Conservation (phyloP, 2,329 filamentous ascomycete genomes). For the Fusarium caatingaense region DNA sequence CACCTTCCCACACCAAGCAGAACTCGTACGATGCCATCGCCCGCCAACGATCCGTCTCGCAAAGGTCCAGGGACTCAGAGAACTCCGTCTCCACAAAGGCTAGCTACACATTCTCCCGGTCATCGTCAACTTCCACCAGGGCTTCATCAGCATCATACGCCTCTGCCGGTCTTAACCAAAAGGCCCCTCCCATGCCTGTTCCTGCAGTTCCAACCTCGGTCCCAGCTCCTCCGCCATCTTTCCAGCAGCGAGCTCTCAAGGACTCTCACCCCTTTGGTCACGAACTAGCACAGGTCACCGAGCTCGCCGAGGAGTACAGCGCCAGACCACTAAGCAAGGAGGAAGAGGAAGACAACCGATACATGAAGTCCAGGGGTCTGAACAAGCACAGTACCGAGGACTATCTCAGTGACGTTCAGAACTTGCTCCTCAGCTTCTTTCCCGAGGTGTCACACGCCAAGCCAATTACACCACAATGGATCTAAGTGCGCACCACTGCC, state of each 20-base stretch:
- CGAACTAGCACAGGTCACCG: conserved; percentile 91
- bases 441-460: conserved; percentile 51
- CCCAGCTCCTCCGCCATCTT: conserved; percentile 49
- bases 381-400: conserved; percentile 81
- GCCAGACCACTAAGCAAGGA: conserved; percentile 68
- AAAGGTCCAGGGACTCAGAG: conserved; percentile 66
- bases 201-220: conserved; percentile 45
- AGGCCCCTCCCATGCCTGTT: conserved; percentile 47
- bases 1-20: conserved; percentile 90
- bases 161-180: conserved; percentile 47
- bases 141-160: conserved; percentile 60
- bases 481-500: conserved; percentile 50
- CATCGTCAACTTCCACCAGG: conserved; percentile 66
- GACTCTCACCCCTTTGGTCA: conserved; percentile 82
- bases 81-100: conserved; percentile 66
- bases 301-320: conserved; percentile 90
- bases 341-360: conserved; percentile 73
- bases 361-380: conserved; percentile 76
- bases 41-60: conserved; percentile 71
- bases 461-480: conserved; percentile 60
- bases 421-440: conserved; percentile 73
- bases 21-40: conserved; percentile 79
- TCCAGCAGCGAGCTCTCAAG: conserved; percentile 52
- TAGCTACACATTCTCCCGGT: conserved; percentile 67
- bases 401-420: conserved; percentile 84